Evolutionary conservation across 257 asterid genomes (phyloP), one percentile per base, ranked within the genome.

Genomic region (Nicotiana knightiana): DNA sequence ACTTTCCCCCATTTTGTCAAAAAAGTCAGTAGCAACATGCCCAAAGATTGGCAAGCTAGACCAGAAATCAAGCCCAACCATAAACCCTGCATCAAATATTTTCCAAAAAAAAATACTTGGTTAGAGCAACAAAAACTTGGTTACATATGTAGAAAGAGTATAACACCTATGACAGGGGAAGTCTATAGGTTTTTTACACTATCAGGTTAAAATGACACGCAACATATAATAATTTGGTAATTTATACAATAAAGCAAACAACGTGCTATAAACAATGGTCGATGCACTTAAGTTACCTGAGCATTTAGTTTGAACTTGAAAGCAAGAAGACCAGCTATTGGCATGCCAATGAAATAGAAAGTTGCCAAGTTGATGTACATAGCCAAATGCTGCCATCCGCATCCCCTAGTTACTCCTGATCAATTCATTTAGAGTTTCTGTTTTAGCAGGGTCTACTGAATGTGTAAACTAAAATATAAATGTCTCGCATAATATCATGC

Each of bases 31-130:
- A 93, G 67, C 68, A 84, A 62, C 18, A 93, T 87, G 6, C 98
- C 93, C 16, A 81, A 55, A 46, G 86, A 88, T 79, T 93, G 98
- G 76, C 83, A 87, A 13, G 84, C 68, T 15, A 94, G 83, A 6
- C 98, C 98, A 83, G 94, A 89, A 30, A 90, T 93, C 39, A 93
- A 63, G 10, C 97, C 98, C 51, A 85, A 88, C 98, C 98, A 93
- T 30, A 94, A 79, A 11, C 98, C 98, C 98, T 91, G 89, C 61
- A 4, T 67, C 53, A 75, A 62, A 77, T 32, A 5, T 26, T 62
- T 39, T 30, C 21, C 28, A 15, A 3, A 2, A 80, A 65, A 66
- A 2, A 32, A 5, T 5, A 66, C 24, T 32, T 66, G 12, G 73
- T 66, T 32, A 66, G 71, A 65, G 48, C 6, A 66, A 32, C 48